These are phyloP conservation scores for Cryptosporidium ubiquitum DNA, from an alignment of 169 alveolate genomes.

Conservation along the genomic window DNA sequence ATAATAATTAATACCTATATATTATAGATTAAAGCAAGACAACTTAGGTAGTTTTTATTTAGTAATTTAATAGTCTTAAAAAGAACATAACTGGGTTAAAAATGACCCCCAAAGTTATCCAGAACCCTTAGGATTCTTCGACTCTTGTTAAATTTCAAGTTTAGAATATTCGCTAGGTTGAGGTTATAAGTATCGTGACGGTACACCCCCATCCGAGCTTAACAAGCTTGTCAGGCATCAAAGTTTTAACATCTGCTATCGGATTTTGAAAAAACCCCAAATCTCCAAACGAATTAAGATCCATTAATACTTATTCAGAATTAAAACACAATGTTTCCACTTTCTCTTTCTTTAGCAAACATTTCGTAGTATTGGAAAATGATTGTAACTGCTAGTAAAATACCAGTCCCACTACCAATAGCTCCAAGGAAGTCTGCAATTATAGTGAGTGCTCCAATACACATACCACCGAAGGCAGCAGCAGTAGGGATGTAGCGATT, in stretches of 20 bases:
- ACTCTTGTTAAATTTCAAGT: not conserved
- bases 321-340: conserved; percentile 87
- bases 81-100: not conserved
- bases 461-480: conserved; percentile 99
- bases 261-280: not conserved
- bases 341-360: conserved; percentile 94
- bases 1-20: conserved; percentile 58
- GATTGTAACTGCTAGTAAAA: conserved; percentile 96
- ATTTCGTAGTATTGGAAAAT: conserved; percentile 98
- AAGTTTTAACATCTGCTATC: not conserved
- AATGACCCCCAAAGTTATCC: not conserved
- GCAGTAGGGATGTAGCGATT: conserved; percentile 99
- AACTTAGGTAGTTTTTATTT: not conserved
- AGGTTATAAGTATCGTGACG: not conserved
- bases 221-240: not conserved
- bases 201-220: not conserved
- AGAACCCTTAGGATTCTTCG: not conserved
- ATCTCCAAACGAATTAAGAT: not conserved
- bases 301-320: conserved; percentile 19
- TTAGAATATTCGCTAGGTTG: not conserved
- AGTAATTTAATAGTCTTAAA: not conserved
- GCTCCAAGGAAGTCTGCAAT: conserved; percentile 99
- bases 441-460: conserved; percentile 98
- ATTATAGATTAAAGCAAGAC: conserved; percentile 33
- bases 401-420: conserved; percentile 99